Conservation (phyloP, 2,329 filamentous ascomycete genomes). For the Fusarium sp. region DNA sequence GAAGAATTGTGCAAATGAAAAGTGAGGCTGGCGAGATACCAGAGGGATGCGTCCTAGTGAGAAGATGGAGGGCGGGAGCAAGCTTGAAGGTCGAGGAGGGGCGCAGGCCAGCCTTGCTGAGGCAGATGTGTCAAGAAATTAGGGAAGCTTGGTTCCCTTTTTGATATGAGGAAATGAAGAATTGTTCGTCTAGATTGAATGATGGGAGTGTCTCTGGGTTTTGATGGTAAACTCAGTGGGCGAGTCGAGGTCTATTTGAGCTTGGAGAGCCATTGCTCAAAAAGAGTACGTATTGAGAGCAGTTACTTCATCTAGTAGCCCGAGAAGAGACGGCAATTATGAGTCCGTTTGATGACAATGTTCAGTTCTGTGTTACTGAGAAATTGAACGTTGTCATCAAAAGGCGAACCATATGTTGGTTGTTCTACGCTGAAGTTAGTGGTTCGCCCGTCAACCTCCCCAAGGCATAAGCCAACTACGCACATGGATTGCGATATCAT, state of each 20-base stretch:
- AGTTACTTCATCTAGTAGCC: background rate
- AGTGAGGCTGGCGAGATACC: constrained; percentile 40
- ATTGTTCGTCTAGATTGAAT: background rate
- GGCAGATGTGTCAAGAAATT: constrained; percentile 8
- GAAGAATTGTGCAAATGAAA: constrained; percentile 11
- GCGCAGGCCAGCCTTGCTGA: constrained; percentile 15
- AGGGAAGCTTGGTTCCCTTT: constrained; percentile 2
- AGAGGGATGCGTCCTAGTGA: constrained; percentile 26
- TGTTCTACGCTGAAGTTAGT: background rate
- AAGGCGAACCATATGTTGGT: constrained; percentile 6
- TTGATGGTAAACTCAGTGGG: constrained; percentile 3
- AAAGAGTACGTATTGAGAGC: constrained; percentile 1
- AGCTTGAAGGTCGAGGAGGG: constrained; percentile 15
- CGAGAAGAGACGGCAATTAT: background rate
- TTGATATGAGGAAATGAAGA: background rate
- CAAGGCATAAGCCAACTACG: constrained; percentile 11
- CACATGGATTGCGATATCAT: background rate
- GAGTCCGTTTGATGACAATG: background rate
- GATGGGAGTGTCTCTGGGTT: constrained; percentile 4
- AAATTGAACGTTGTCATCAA: constrained; percentile 11
- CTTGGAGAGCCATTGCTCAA: background rate
- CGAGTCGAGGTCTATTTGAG: constrained; percentile 32
- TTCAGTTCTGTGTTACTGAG: constrained; percentile 15
- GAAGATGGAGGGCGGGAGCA: constrained; percentile 34
- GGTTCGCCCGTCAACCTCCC: constrained; percentile 30